phyloP scores from a whole-genome alignment of 495 filamentous ascomycete genomes.

The Neurospora sublineolata region DNA sequence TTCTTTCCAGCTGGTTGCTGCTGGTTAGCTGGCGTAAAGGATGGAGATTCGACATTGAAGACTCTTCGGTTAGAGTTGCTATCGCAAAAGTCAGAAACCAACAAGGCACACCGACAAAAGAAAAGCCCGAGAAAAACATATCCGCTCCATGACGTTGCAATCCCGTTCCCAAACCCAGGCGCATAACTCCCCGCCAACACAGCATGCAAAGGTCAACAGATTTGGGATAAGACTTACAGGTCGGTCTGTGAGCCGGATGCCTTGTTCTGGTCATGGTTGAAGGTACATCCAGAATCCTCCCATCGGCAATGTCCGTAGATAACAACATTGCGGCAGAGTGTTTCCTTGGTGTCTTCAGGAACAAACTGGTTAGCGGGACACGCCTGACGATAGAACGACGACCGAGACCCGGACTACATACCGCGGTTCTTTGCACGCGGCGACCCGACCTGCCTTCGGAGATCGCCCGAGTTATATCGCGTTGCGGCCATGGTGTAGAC shows the following conservation, averaged over 20 bases:
- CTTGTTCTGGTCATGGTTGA: conserved; percentile 75
- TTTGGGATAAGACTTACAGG: conserved; percentile 35
- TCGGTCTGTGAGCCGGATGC: conserved; percentile 40
- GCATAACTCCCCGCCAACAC: not conserved
- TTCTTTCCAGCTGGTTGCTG: conserved; percentile 41
- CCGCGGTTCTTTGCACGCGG: conserved; percentile 40
- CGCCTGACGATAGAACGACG: conserved; percentile 1
- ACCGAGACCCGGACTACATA: conserved; percentile 15
- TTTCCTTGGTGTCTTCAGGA: conserved; percentile 55
- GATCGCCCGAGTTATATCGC: conserved; percentile 30
- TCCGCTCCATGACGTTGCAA: not conserved
- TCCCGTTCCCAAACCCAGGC: not conserved
- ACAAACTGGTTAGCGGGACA: conserved; percentile 2
- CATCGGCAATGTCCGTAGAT: conserved; percentile 92
- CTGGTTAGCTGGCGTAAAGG: conserved; percentile 69
- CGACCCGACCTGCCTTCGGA: conserved; percentile 39
- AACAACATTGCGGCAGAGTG: conserved; percentile 80
- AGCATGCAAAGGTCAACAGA: not conserved
- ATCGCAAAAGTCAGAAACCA: conserved; percentile 8
- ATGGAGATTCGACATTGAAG: conserved; percentile 91
- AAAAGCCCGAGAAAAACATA: not conserved
- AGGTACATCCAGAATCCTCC: conserved; percentile 82
- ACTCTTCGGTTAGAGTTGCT: conserved; percentile 53
- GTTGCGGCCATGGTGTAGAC: conserved; percentile 29
- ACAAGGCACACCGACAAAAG: not conserved